phyloP scores from a whole-genome alignment of 148 eudicot species.

The Chenopodium suecicum region DNA sequence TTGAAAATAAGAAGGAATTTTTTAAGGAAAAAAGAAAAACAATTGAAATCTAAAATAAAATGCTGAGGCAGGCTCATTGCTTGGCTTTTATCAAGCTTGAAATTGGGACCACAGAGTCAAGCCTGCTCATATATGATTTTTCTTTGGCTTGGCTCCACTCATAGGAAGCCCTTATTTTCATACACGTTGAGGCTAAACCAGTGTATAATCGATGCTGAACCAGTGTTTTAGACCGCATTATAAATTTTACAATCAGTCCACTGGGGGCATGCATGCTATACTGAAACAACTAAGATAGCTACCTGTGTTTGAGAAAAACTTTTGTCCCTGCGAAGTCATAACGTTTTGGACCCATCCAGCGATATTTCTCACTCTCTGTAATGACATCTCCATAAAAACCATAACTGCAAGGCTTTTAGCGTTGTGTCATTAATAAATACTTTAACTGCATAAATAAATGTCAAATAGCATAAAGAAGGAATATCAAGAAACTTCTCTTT shows the following conservation, averaged over 20 bases:
- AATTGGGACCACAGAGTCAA: not conserved
- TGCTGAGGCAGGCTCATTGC: not conserved
- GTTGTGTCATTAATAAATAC: conserved; percentile 14
- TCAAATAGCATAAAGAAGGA: not conserved
- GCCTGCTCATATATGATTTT: not conserved
- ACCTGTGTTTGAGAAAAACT: conserved; percentile 88
- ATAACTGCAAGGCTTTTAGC: conserved; percentile 50
- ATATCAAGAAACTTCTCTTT: not conserved
- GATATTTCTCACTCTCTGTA: conserved; percentile 85
- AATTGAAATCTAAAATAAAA: no score
- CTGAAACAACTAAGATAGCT: conserved; percentile 15
- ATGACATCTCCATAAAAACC: conserved; percentile 99
- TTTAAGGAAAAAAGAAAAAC: no score
- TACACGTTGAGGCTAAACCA: not conserved
- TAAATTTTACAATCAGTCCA: not conserved
- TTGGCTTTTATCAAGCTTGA: not conserved
- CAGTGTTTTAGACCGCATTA: not conserved
- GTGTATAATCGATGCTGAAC: not conserved
- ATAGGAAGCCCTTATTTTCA: not conserved
- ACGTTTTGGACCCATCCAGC: conserved; percentile 99
- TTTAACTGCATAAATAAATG: not conserved
- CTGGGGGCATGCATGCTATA: not conserved
- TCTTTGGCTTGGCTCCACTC: not conserved
- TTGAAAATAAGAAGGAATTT: not conserved
- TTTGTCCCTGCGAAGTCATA: conserved; percentile 95